Conservation (phyloP, 1,139 yeast genomes). For the Debaryomyces udenii region DNA sequence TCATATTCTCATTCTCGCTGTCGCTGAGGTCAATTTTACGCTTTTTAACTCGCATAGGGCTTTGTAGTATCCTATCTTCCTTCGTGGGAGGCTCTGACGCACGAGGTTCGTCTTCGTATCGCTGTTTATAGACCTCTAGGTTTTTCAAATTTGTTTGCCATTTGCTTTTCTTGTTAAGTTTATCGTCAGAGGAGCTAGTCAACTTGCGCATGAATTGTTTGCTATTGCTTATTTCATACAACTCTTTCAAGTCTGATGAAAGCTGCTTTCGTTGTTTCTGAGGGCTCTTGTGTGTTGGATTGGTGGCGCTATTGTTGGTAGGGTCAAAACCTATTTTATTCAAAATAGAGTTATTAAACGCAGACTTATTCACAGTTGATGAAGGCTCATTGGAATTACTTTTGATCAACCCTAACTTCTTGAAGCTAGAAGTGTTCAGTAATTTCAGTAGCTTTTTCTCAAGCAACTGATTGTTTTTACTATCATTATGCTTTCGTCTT, state of each 20-base stretch:
- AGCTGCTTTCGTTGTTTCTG: conserved; percentile 17
- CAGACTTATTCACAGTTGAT: conserved; percentile 23
- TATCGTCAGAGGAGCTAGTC: conserved; percentile 23
- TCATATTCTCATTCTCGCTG: not conserved
- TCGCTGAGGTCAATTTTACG: conserved; percentile 14
- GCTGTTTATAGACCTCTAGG: conserved; percentile 22
- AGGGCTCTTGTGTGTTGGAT: conserved; percentile 16
- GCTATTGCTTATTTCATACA: conserved; percentile 27
- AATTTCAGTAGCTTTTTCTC: conserved; percentile 32
- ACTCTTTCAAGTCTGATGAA: conserved; percentile 24
- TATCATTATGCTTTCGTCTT: conserved; percentile 35
- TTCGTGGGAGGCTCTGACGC: not conserved
- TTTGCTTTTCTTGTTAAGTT: conserved; percentile 19
- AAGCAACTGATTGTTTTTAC: conserved; percentile 36
- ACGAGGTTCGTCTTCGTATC: conserved; percentile 9
- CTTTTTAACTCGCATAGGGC: conserved; percentile 8
- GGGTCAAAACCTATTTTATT: conserved; percentile 57
- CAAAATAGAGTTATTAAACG: conserved; percentile 21
- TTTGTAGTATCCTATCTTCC: conserved; percentile 4
- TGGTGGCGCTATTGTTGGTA: conserved; percentile 23
- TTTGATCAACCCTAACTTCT: conserved; percentile 25
- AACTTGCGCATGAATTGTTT: conserved; percentile 22
- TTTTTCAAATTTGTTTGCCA: conserved; percentile 26
- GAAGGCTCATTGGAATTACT: conserved; percentile 21
- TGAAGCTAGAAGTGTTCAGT: conserved; percentile 18